Percentiles rank a stretch among this genome's conserved stretches.
These are phyloP conservation scores for Kregervanrija fluxuum DNA, from an alignment of 805 yeast species.

Conservation along the genomic window DNA sequence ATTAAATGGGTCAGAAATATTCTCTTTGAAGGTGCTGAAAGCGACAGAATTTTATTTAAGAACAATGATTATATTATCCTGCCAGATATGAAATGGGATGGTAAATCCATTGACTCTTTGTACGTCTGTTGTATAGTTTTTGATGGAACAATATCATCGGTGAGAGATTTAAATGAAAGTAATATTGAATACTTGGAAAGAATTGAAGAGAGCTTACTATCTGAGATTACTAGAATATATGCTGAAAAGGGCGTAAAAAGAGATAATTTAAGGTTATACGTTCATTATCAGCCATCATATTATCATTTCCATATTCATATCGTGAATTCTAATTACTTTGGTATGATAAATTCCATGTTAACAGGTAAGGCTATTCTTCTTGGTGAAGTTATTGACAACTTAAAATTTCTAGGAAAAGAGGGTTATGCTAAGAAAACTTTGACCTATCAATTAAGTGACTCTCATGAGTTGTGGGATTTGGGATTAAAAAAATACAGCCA, in stretches of 20 bases:
- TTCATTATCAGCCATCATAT: slow-evolving; percentile 94
- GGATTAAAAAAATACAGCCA: slow-evolving; percentile 16
- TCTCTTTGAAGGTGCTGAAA: slow-evolving; percentile 71
- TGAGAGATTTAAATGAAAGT: slow-evolving; percentile 60
- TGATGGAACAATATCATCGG: slow-evolving; percentile 57
- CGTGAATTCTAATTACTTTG: slow-evolving; percentile 64
- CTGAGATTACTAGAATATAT: slow-evolving; percentile 42
- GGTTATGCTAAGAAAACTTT: slow-evolving; percentile 56
- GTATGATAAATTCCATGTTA: slow-evolving; percentile 58
- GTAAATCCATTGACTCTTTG: slow-evolving; percentile 55
- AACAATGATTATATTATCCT: slow-evolving; percentile 66
- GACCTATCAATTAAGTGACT: slow-evolving; percentile 65
- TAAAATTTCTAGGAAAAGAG: slow-evolving; percentile 43
- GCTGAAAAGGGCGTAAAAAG: slow-evolving; percentile 28
- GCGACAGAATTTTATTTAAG: slow-evolving; percentile 68
- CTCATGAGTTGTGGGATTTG: slow-evolving; percentile 62
- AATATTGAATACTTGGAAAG: slow-evolving; percentile 54
- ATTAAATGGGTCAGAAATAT: slow-evolving; percentile 89
- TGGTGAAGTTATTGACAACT: slow-evolving; percentile 73
- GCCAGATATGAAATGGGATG: slow-evolving; percentile 98
- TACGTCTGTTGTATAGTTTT: slow-evolving; percentile 74
- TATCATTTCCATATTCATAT: slow-evolving; percentile 93
- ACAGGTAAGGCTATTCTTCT: slow-evolving; percentile 77
- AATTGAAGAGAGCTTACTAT: slow-evolving; percentile 38
- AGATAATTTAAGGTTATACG: slow-evolving; percentile 65